A percentile compares a stretch with the other conserved stretches of the same genome.
Evolutionary conservation across 371 early-diverging fungal species (phyloP).

Genomic region (Sporodiniella umbellata): DNA sequence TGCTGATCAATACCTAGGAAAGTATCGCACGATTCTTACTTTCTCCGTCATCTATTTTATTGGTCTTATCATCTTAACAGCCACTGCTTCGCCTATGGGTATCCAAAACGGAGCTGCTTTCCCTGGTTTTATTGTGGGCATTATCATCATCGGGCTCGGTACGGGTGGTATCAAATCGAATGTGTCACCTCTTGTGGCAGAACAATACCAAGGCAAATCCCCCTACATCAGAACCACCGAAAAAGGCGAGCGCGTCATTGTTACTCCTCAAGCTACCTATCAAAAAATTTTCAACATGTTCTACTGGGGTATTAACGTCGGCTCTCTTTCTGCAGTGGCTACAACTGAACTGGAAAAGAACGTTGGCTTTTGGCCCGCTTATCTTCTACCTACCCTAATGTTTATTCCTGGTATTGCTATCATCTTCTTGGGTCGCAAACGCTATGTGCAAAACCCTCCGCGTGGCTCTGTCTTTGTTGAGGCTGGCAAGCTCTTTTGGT

Average conservation of each 20-base stretch:
- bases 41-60: conserved; percentile 64
- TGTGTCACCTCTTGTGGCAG: conserved; percentile 50
- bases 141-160: conserved; percentile 66
- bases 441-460: conserved; percentile 60
- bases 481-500: conserved; percentile 23
- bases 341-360: conserved; percentile 56
- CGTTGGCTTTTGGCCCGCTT: conserved; percentile 68
- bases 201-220: conserved; percentile 35
- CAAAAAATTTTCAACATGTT: conserved; percentile 54
- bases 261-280: conserved; percentile 50
- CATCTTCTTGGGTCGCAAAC: conserved; percentile 55
- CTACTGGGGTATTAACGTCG: conserved; percentile 84
- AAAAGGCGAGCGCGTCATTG: conserved; percentile 41
- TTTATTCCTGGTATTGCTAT: conserved; percentile 60
- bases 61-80: conserved; percentile 64
- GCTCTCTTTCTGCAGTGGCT: conserved; percentile 64
- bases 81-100: conserved; percentile 56
- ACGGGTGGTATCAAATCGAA: conserved; percentile 54
- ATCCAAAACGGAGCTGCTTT: conserved; percentile 55
- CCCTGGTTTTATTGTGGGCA: conserved; percentile 63
- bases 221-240: conserved; percentile 27
- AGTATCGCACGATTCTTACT: conserved; percentile 73
- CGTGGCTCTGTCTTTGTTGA: conserved; percentile 55
- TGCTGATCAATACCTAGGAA: conserved; percentile 81
- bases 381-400: conserved; percentile 66